Percentiles rank a stretch among this genome's conserved stretches.
phyloP scores from a whole-genome alignment of 2,329 filamentous ascomycete species.

The Cucurbitaria berberidis region DNA sequence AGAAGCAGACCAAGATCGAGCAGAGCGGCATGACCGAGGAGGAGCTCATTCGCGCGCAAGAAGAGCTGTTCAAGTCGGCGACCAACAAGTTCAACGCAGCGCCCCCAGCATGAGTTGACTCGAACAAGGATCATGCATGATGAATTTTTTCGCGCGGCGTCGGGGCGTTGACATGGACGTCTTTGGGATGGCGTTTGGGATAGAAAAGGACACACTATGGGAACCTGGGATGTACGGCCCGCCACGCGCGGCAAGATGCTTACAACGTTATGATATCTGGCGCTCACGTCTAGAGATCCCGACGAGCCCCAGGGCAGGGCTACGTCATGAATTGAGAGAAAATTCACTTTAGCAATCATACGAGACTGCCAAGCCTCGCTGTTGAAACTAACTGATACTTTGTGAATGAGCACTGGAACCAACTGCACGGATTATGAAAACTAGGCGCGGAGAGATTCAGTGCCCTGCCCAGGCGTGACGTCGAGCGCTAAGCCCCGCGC shows the following conservation, averaged over 20 bases:
- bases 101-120: conserved; percentile 44
- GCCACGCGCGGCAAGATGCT: conserved; percentile 5
- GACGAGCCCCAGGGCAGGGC: not conserved
- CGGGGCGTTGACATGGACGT: conserved; percentile 26
- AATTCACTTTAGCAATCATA: not conserved
- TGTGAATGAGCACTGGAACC: conserved; percentile 7
- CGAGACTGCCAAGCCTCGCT: not conserved
- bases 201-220: conserved; percentile 23
- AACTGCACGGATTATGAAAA: not conserved
- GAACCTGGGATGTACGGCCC: conserved; percentile 9
- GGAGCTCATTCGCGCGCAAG: conserved; percentile 84
- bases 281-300: conserved; percentile 2
- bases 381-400: conserved; percentile 4
- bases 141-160: conserved; percentile 28
- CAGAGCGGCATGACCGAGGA: conserved; percentile 91
- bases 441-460: conserved; percentile 9
- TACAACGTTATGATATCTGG: conserved; percentile 8
- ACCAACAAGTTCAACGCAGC: conserved; percentile 71
- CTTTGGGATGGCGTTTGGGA: conserved; percentile 28
- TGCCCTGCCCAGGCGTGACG: conserved; percentile 34
- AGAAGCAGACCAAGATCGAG: conserved; percentile 96
- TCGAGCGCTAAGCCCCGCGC: conserved; percentile 33
- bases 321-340: not conserved
- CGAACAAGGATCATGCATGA: conserved; percentile 14
- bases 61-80: conserved; percentile 87